Percentiles rank a stretch among this genome's conserved stretches.
Evolutionary conservation across 2,329 filamentous ascomycete genomes (phyloP).

Genomic region (Diaporthe humulicola): DNA sequence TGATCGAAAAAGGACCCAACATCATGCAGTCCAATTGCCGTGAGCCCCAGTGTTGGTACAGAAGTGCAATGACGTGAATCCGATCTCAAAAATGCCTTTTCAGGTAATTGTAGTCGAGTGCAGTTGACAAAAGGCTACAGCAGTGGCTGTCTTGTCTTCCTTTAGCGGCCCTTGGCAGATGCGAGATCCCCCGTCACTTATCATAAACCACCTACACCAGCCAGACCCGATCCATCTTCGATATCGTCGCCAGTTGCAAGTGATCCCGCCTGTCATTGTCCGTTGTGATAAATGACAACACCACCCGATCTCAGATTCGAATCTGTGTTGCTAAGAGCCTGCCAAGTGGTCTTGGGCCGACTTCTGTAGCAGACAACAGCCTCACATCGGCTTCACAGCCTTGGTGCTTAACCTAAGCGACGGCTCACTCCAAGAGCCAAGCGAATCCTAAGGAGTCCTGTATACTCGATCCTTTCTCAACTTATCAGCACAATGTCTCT

Average conservation of each 20-base stretch:
- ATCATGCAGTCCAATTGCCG: not conserved
- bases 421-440: not conserved
- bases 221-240: not conserved
- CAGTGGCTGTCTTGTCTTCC: not conserved
- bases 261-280: not conserved
- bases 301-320: not conserved
- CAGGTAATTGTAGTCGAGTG: not conserved
- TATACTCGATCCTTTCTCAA: not conserved
- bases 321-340: not conserved
- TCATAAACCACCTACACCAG: not conserved
- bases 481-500: slow-evolving; percentile 62
- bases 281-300: no score
- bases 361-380: not conserved
- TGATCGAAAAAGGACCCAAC: not conserved
- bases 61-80: not conserved
- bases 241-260: not conserved
- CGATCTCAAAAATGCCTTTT: not conserved
- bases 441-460: not conserved
- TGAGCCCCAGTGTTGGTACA: not conserved
- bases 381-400: not conserved
- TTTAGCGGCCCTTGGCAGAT: slow-evolving; percentile 24
- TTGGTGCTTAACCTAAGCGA: not conserved
- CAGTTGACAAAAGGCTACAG: not conserved
- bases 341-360: not conserved
- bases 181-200: not conserved